These are phyloP conservation scores for Pseudozyma flocculosa DNA, from an alignment of 1,284 basidiomycete genomes.

Conservation along the genomic window DNA sequence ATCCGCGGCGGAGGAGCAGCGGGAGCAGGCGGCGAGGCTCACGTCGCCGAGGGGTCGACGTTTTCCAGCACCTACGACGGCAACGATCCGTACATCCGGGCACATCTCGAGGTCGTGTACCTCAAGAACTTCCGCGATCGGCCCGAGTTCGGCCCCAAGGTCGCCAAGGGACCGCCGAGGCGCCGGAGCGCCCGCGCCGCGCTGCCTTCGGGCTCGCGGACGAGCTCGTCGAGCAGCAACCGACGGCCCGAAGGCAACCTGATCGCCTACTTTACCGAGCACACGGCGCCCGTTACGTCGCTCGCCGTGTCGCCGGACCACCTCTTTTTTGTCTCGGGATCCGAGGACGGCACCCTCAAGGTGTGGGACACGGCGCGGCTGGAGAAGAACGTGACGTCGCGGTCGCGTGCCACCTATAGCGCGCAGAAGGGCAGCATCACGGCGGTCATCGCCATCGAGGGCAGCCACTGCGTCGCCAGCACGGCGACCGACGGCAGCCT, in stretches of 20 bases:
- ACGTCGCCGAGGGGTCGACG: conserved; percentile 6
- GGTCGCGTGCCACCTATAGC: conserved; percentile 58
- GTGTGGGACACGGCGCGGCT: conserved; percentile 79
- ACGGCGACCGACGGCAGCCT: conserved; percentile 59
- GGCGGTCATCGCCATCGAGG: conserved; percentile 54
- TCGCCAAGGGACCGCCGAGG: conserved; percentile 15
- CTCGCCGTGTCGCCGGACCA: conserved; percentile 90
- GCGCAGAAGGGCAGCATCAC: conserved; percentile 58
- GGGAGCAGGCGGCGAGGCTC: conserved; percentile 7
- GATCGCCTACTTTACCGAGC: conserved; percentile 60
- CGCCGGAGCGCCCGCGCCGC: conserved; percentile 15
- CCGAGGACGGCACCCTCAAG: conserved; percentile 79
- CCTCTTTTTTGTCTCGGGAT: conserved; percentile 85
- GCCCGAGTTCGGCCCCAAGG: conserved; percentile 29
- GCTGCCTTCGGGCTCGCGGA: not conserved
- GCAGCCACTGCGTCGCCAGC: conserved; percentile 60
- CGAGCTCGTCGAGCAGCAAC: conserved; percentile 31
- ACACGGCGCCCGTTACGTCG: conserved; percentile 65
- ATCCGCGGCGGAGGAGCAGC: conserved; percentile 12
- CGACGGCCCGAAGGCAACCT: conserved; percentile 49
- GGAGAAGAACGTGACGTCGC: conserved; percentile 69
- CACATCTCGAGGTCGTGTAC: conserved; percentile 51
- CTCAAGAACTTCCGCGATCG: conserved; percentile 40
- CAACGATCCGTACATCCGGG: conserved; percentile 51
- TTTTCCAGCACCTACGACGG: conserved; percentile 52